Conservation (phyloP, 1,139 yeast species). For the Zygosaccharomyces sapae region DNA sequence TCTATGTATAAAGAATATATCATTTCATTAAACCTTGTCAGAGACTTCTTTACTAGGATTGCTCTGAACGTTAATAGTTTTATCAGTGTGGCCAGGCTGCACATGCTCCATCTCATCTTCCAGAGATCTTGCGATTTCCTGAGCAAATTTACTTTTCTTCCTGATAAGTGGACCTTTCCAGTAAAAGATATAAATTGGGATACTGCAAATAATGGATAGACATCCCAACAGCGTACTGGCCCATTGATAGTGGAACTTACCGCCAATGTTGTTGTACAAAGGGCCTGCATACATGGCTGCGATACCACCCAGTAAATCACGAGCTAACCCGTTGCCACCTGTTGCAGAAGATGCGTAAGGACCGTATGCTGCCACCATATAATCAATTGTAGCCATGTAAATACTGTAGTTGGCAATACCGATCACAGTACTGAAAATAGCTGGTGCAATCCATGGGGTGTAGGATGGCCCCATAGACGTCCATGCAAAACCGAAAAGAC, state of each 20-base stretch:
- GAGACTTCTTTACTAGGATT: background rate
- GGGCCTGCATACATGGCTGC: slow-evolving; percentile 10
- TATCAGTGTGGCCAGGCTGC: background rate
- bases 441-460: slow-evolving; percentile 11
- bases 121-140: slow-evolving; percentile 4
- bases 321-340: slow-evolving; percentile 11
- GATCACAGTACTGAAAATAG: slow-evolving; percentile 6
- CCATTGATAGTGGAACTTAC: slow-evolving; percentile 10
- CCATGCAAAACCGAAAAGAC: slow-evolving; percentile 10
- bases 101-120: slow-evolving; percentile 7
- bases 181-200: slow-evolving; percentile 9
- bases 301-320: slow-evolving; percentile 10
- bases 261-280: slow-evolving; percentile 8
- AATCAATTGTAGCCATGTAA: slow-evolving; percentile 9
- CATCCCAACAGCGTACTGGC: slow-evolving; percentile 8
- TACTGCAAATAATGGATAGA: slow-evolving; percentile 7
- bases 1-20: background rate
- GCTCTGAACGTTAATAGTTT: background rate
- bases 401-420: slow-evolving; percentile 9
- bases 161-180: slow-evolving; percentile 9
- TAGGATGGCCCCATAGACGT: slow-evolving; percentile 9
- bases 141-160: slow-evolving; percentile 9
- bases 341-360: slow-evolving; percentile 11
- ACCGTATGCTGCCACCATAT: slow-evolving; percentile 11
- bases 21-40: background rate